Base-by-base conservation (phyloP, 1,284 basidiomycete genomes). In the Ganoderma lingzhi region DNA sequence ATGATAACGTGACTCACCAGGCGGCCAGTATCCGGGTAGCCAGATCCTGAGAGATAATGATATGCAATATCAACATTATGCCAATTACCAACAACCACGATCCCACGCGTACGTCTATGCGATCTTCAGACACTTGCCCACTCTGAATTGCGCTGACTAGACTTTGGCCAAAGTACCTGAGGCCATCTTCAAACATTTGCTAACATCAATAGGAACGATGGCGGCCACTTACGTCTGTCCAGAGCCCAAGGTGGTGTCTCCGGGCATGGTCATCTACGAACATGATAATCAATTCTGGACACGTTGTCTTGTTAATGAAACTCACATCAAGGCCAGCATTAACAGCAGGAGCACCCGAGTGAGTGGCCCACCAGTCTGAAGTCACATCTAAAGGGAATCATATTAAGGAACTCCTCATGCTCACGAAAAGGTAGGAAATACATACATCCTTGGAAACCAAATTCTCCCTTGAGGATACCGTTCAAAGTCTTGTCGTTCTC, bases 391-490 rank as follows among this genome's bases (percentile, higher is more conserved):
- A 2, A 32, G 15, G 35, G 3, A 35, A 2, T n/a, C 32, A 64
- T 14, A 2, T 2, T 39, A n/a, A 61, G n/a, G 0, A 41, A 42
- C 30, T 32, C 14, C 0, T n/a, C 32, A 41, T 2, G 12, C n/a
- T 39, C 23, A 23, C 6, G n/a, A 14, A 17, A 35, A 56, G 53
- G 19, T 51, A 10, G 30, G 37, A 30, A 15, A 64, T 15, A 80
- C 87, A 75, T 74, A 88, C 87, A 92, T 66, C 92, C 92, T 73
- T 89, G 88, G 82, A 93, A 94, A 0, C 88, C 88, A 62, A 92
- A 85, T 78, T 95, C 92, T 23, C 84, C 85, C 81, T 94, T 94
- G 65, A 94, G 80, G 30, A 93, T 82, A 17, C 87, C 88, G 77
- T 93, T 94, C 70, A 93, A 79, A 6, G 85, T 84, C 76, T 89